These are phyloP conservation scores for Boletellus sp. DNA, from an alignment of 768 basidiomycete species.

Conservation along the genomic window DNA sequence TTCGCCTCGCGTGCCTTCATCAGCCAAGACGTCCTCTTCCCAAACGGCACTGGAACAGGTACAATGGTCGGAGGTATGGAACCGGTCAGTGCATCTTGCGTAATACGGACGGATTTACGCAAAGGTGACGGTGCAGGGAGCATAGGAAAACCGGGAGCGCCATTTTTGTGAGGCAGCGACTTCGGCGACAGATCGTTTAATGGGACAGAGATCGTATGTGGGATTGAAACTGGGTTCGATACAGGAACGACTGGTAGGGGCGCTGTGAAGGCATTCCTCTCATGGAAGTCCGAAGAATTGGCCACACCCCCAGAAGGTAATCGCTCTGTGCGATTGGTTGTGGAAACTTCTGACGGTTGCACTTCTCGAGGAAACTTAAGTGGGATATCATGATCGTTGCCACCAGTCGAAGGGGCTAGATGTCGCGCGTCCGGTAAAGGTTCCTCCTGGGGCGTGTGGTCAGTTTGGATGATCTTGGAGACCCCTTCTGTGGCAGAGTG, in stretches of 20 bases:
- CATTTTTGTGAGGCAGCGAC: slow-evolving; percentile 36
- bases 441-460: slow-evolving; percentile 6
- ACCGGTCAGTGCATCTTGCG: slow-evolving; percentile 42
- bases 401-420: slow-evolving; percentile 28
- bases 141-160: slow-evolving; percentile 49
- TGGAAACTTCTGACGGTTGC: background rate
- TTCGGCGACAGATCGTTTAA: slow-evolving; percentile 33
- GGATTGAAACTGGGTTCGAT: slow-evolving; percentile 5
- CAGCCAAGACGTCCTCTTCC: slow-evolving; percentile 78
- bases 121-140: slow-evolving; percentile 67
- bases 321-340: slow-evolving; percentile 17
- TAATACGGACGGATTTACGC: slow-evolving; percentile 59
- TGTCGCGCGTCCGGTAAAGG: slow-evolving; percentile 15
- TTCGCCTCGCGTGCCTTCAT: slow-evolving; percentile 73
- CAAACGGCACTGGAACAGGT: slow-evolving; percentile 35
- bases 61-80: slow-evolving; percentile 36
- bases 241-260: slow-evolving; percentile 19
- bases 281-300: slow-evolving; percentile 3
- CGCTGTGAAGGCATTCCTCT: slow-evolving; percentile 23
- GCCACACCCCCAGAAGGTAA: slow-evolving; percentile 9
- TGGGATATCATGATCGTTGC: slow-evolving; percentile 38
- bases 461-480: background rate
- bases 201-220: slow-evolving; percentile 30
- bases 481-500: background rate
- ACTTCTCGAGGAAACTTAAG: slow-evolving; percentile 33